Evolutionary conservation across 192 early-diverging fungal genomes (phyloP).

Genomic region (Oehlia diaphana): DNA sequence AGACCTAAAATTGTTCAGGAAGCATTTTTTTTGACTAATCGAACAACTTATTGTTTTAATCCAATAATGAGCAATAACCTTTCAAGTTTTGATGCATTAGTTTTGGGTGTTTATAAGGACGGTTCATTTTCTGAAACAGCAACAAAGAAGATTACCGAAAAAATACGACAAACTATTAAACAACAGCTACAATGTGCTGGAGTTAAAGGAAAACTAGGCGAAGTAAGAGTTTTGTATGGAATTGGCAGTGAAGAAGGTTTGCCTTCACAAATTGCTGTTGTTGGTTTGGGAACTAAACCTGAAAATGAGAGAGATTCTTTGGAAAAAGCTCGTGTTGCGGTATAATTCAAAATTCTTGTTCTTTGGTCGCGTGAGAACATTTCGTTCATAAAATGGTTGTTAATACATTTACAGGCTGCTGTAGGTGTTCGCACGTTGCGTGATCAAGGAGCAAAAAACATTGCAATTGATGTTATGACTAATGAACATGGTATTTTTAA

Average conservation of each 20-base stretch:
- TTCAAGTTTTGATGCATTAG: constrained; percentile 28
- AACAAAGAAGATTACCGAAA: constrained; percentile 31
- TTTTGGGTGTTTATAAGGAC: constrained; percentile 41
- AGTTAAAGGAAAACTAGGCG: constrained; percentile 52
- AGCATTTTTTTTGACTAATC: too few relatives aligned
- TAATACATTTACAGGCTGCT: too few relatives aligned
- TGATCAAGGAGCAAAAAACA: too few relatives aligned
- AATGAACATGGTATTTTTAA: constrained; percentile 46
- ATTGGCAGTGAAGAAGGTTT: constrained; percentile 49
- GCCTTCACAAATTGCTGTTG: constrained; percentile 63
- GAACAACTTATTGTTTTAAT: too few relatives aligned
- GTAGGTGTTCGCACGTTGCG: too few relatives aligned
- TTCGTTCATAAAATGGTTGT: background rate
- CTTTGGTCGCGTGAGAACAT: background rate
- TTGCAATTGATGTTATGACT: constrained; percentile 34
- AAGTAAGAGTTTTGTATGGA: constrained; percentile 56
- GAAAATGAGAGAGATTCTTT: constrained; percentile 34
- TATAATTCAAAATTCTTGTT: constrained; percentile 31
- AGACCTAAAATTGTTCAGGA: too few relatives aligned
- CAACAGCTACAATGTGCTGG: constrained; percentile 43
- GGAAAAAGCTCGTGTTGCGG: constrained; percentile 65
- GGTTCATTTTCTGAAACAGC: constrained; percentile 26
- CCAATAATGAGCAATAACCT: background rate
- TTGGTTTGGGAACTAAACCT: constrained; percentile 57
- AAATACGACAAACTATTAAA: constrained; percentile 38